These are phyloP conservation scores for Lasiodiplodia hormozganensis DNA, from an alignment of 2,329 filamentous ascomycete species.

Conservation along the genomic window DNA sequence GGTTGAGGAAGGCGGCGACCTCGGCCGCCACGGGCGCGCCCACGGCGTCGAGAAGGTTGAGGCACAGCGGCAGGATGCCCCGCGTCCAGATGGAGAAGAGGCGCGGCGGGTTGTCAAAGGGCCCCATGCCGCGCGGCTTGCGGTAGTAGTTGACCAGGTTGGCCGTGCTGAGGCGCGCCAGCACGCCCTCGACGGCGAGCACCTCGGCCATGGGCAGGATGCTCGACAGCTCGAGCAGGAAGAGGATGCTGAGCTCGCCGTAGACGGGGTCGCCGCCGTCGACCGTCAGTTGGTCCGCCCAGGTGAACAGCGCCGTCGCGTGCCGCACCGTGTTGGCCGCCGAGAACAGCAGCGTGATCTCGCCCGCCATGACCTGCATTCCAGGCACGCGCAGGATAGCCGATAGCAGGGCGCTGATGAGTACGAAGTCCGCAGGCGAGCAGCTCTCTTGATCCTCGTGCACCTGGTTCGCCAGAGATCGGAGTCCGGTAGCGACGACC, in stretches of 20 bases:
- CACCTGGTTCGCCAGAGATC: constrained; percentile 78
- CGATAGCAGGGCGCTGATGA: constrained; percentile 88
- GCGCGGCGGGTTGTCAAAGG: constrained; percentile 77
- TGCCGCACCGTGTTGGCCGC: constrained; percentile 75
- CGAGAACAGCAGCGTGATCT: constrained; percentile 58
- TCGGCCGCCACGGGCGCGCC: constrained; percentile 83
- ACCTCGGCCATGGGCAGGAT: constrained; percentile 85
- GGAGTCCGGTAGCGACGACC: constrained; percentile 82
- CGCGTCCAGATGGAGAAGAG: constrained; percentile 91
- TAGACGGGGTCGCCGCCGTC: constrained; percentile 84
- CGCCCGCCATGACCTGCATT: constrained; percentile 67
- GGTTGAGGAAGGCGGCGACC: constrained; percentile 84
- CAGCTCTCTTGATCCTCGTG: constrained; percentile 74
- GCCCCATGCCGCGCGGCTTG: constrained; percentile 70
- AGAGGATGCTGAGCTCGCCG: constrained; percentile 87
- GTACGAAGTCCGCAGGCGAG: constrained; percentile 79
- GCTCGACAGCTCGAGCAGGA: constrained; percentile 85
- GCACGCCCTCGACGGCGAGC: constrained; percentile 83
- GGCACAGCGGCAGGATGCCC: constrained; percentile 83
- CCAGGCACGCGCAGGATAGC: constrained; percentile 80
- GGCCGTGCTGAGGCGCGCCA: constrained; percentile 79
- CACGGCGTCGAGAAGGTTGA: constrained; percentile 85
- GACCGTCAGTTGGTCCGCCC: constrained; percentile 82
- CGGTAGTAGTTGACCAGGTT: constrained; percentile 81
- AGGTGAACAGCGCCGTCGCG: constrained; percentile 87